Evolutionary conservation across 2,329 filamentous ascomycete species (phyloP).

Genomic region (Aureobasidium mangrovei): DNA sequence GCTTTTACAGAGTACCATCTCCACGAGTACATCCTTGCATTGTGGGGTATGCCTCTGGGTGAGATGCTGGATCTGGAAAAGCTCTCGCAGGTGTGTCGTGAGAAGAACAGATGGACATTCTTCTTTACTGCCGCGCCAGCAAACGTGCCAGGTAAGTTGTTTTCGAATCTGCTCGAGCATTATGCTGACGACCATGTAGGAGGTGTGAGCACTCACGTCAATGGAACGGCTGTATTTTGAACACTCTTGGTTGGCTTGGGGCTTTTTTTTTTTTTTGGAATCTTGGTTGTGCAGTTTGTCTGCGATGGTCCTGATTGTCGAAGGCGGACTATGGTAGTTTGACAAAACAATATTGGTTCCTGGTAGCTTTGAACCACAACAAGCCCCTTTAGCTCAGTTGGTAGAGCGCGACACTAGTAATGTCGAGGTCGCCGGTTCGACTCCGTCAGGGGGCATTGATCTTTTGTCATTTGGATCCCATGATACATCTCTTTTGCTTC

Average conservation of each 20-base stretch:
- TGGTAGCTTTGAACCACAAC: not conserved
- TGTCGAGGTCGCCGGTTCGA: not conserved
- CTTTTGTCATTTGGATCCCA: not conserved
- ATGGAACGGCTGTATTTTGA: conserved; percentile 33
- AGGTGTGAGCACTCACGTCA: conserved; percentile 37
- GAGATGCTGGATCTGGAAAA: conserved; percentile 50
- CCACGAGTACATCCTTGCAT: conserved; percentile 39
- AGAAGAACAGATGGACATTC: conserved; percentile 17
- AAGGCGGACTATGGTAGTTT: not conserved
- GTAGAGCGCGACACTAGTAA: not conserved
- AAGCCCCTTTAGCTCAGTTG: not conserved
- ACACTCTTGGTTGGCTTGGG: not conserved
- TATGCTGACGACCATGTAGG: conserved; percentile 14
- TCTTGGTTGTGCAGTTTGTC: too few relatives aligned
- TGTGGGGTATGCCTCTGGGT: conserved; percentile 48
- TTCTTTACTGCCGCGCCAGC: conserved; percentile 52
- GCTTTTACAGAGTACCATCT: conserved; percentile 51
- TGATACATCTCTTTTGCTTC: not conserved
- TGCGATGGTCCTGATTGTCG: too few relatives aligned
- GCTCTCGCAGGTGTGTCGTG: conserved; percentile 13
- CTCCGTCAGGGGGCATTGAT: not conserved
- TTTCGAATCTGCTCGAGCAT: not conserved
- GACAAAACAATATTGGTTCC: not conserved
- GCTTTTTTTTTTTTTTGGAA: too few relatives aligned
- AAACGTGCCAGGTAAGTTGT: conserved; percentile 44